Evolutionary conservation across 202 grass and related monocot species (phyloP).

Genomic region (Musa balbisiana): DNA sequence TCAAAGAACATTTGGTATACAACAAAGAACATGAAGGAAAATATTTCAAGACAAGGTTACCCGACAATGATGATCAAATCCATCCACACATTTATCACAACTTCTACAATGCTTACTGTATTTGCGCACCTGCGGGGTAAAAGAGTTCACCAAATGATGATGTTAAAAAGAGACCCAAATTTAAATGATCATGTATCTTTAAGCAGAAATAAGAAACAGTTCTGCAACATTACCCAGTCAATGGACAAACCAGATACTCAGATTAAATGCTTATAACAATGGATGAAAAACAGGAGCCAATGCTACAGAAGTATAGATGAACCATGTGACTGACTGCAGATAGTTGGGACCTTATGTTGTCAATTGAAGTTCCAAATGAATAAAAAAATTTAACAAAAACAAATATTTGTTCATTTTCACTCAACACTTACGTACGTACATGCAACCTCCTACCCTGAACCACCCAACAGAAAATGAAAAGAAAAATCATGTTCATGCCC

Average conservation of each 20-base stretch:
- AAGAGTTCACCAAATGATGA: neutral
- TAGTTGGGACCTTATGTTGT: no score
- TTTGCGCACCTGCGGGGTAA: constrained; percentile 60
- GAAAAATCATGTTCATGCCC: no score
- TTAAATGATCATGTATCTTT: neutral
- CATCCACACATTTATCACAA: constrained; percentile 99
- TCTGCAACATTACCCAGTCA: neutral
- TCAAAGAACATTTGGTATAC: constrained; percentile 3
- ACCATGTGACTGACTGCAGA: no score
- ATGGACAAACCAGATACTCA: neutral
- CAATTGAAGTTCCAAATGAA: no score
- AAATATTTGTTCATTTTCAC: no score
- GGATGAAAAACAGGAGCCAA: neutral
- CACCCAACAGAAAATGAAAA: no score
- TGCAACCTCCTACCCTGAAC: no score
- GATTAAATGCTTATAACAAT: neutral
- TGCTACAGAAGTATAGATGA: no score
- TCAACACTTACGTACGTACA: no score
- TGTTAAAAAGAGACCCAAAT: neutral
- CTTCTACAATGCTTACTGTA: constrained; percentile 99
- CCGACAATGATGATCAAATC: constrained; percentile 99
- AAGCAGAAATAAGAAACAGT: neutral
- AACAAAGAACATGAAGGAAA: neutral
- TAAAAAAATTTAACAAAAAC: no score
- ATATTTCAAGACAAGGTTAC: constrained; percentile 36